Base-by-base conservation (phyloP, 768 basidiomycete genomes). In the Rubroboletus satanas region DNA sequence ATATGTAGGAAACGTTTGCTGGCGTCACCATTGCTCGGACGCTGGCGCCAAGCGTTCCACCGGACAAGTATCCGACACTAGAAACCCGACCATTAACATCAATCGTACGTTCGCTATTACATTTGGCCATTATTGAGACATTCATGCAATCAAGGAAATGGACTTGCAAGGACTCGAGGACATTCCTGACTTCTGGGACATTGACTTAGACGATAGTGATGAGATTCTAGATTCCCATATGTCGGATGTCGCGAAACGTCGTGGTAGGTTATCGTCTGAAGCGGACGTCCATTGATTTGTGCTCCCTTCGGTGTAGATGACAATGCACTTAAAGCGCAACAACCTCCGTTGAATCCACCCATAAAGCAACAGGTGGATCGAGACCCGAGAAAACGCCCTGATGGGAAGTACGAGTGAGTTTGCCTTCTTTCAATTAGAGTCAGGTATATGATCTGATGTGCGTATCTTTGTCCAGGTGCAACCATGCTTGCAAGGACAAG, bases 401-500 rank as follows among this genome's bases (percentile, higher is more conserved):
- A 88, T 64, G 88, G 87, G 14, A 85, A 82, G 53, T 84, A 81
- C 58, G 73, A 75, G 88, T 86, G 60, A 55, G 79, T 56, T 43
- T 12, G 5, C 37, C 11, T 39, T 35, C 31, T 31, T 47, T 42
- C 15, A n/a, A 31, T 15, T 32, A n/a, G 12, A n/a, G 28, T 15
- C 29, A n/a, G 12, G 10, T 15, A 11, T 45, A n/a, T 23, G 32
- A 29, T 21, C 8, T 49, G 21, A 51, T 29, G 18, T 45, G 17
- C 15, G 17, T 35, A 29, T n/a, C 47, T 32, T 38, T 42, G 39
- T 10, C 52, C 37, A 90, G 89, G 47, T 93, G 91, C 64, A 88
- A 88, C 60, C 91, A 93, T 61, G 49, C 78, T 21, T 93, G 91
- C 77, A 89, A 87, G 66, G 83, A 90, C 63, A 93, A 91, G 69